Conservation (phyloP, 1,284 basidiomycete genomes). For the Xerocomus nothofagi region DNA sequence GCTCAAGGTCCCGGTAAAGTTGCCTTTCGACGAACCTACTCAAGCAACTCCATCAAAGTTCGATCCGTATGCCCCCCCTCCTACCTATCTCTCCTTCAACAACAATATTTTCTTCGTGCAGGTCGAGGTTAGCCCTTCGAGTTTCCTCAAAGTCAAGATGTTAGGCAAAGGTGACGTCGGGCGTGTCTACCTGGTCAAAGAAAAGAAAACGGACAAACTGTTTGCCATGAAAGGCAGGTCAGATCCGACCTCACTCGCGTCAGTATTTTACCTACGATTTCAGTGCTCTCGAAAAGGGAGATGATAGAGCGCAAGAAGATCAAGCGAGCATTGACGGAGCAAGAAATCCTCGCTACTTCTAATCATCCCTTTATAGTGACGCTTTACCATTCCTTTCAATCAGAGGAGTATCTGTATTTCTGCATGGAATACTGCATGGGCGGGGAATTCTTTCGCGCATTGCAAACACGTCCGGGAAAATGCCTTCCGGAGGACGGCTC, state of each 20-base stretch:
- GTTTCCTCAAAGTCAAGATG: constrained; percentile 94
- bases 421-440: constrained; percentile 99
- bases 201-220: constrained; percentile 92
- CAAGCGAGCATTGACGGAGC: constrained; percentile 93
- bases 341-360: constrained; percentile 93
- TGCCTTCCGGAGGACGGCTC: constrained; percentile 95
- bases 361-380: constrained; percentile 99
- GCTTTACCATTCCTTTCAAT: constrained; percentile 96
- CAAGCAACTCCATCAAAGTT: constrained; percentile 97
- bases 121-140: constrained; percentile 89
- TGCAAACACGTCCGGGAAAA: constrained; percentile 93
- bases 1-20: constrained; percentile 57
- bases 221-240: constrained; percentile 93
- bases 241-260: constrained; percentile 6
- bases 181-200: constrained; percentile 92
- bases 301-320: constrained; percentile 99
- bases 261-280: constrained; percentile 39
- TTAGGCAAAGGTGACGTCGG: constrained; percentile 96
- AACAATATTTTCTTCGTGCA: constrained; percentile 32
- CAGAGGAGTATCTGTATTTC: constrained; percentile 95
- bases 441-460: constrained; percentile 97
- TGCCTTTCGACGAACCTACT: constrained; percentile 92
- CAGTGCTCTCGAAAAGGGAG: constrained; percentile 94
- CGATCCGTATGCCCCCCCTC: constrained; percentile 59
- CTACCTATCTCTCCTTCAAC: not conserved